A percentile compares a stretch with the other conserved stretches of the same genome.
phyloP scores from a whole-genome alignment of 2,329 filamentous ascomycete species.

The Fusarium transvaalense region DNA sequence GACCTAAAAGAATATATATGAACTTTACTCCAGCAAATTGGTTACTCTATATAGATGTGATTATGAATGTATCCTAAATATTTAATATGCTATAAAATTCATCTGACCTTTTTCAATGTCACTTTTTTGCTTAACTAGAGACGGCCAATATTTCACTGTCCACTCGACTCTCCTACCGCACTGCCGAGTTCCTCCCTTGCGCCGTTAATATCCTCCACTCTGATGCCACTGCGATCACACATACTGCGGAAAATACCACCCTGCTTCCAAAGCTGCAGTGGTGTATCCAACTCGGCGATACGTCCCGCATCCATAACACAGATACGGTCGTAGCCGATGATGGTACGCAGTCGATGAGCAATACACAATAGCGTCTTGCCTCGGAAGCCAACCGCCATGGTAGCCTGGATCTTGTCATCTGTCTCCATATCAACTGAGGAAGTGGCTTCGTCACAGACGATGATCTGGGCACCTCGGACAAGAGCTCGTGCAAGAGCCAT shows the following conservation, averaged over 20 bases:
- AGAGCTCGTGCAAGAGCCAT: slow-evolving; percentile 94
- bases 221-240: slow-evolving; percentile 89
- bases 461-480: slow-evolving; percentile 88
- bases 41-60: background rate
- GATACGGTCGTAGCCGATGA: slow-evolving; percentile 94
- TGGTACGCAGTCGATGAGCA: slow-evolving; percentile 90
- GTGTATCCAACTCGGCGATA: slow-evolving; percentile 89
- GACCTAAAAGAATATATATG: slow-evolving; percentile 16
- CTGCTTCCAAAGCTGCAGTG: slow-evolving; percentile 77
- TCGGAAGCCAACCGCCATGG: slow-evolving; percentile 85
- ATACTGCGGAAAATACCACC: slow-evolving; percentile 87
- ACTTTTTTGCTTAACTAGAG: background rate
- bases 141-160: slow-evolving; percentile 6
- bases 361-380: slow-evolving; percentile 93
- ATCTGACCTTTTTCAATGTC: background rate
- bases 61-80: background rate
- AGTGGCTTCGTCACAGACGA: slow-evolving; percentile 97
- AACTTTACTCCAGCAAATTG: background rate
- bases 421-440: slow-evolving; percentile 95
- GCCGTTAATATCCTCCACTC: slow-evolving; percentile 64
- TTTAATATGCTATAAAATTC: slow-evolving; percentile 2
- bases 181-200: slow-evolving; percentile 56
- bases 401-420: slow-evolving; percentile 92
- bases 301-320: slow-evolving; percentile 93
- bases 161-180: slow-evolving; percentile 15